A percentile compares a stretch with the other conserved stretches of the same genome.
Conservation (phyloP, 2,329 filamentous ascomycete genomes). For the Juglanconis juglandina region DNA sequence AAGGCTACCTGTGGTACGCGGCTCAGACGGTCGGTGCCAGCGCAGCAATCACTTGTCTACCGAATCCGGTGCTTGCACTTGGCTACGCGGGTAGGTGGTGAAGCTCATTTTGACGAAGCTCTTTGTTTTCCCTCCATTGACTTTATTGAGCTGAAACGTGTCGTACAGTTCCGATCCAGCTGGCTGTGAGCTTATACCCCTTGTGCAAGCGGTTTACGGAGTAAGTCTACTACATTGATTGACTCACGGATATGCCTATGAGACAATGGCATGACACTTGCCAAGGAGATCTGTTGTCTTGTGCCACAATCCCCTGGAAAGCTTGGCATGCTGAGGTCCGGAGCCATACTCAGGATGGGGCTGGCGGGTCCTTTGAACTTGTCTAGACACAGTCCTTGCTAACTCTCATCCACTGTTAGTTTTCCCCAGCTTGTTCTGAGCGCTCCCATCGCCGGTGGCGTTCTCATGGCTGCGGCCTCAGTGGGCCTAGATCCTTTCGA, state of each 20-base stretch:
- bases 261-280: no score
- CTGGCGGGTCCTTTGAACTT: no score
- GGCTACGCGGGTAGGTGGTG: constrained; percentile 34
- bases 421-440: constrained; percentile 51
- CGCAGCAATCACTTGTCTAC: constrained; percentile 34
- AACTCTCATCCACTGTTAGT: neutral
- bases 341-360: neutral
- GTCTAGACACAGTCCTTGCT: neutral
- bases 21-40: constrained; percentile 30
- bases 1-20: constrained; percentile 38
- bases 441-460: constrained; percentile 46
- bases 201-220: constrained; percentile 50
- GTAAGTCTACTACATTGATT: neutral
- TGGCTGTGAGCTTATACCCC: constrained; percentile 45
- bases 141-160: neutral
- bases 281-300: no score
- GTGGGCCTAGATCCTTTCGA: constrained; percentile 41
- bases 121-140: neutral
- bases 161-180: constrained; percentile 33
- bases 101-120: neutral
- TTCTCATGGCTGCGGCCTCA: constrained; percentile 44
- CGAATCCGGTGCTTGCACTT: constrained; percentile 37
- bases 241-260: neutral
- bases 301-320: neutral
- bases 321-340: neutral